These are phyloP conservation scores for Prototheca wickerhamii DNA, from an alignment of 163 green algal species.

Conservation along the genomic window DNA sequence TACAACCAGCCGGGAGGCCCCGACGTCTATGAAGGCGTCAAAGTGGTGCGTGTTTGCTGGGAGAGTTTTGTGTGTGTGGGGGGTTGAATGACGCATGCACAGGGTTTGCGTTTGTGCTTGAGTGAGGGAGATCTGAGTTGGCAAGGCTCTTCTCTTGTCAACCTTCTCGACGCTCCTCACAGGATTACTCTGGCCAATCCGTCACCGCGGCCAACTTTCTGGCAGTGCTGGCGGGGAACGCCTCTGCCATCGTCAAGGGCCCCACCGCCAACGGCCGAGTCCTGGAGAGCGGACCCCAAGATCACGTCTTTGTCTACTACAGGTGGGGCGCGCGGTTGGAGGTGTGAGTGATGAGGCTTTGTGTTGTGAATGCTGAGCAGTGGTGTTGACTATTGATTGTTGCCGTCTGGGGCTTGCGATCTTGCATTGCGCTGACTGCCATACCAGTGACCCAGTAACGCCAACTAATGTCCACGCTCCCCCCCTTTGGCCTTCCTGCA, in stretches of 20 bases:
- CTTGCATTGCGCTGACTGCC: not conserved
- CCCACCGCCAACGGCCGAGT: conserved; percentile 34
- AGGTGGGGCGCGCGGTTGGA: conserved; percentile 4
- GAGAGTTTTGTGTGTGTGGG: not conserved
- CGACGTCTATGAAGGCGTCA: conserved; percentile 77
- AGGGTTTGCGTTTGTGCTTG: not conserved
- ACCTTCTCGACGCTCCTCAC: not conserved
- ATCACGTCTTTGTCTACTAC: conserved; percentile 91
- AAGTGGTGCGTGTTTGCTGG: conserved; percentile 29
- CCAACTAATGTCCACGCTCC: too few species aligned
- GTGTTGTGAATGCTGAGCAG: not conserved
- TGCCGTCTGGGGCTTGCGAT: too few species aligned
- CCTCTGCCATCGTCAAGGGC: not conserved
- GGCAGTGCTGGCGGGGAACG: conserved; percentile 72
- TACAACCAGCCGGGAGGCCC: conserved; percentile 53
- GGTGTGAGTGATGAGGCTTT: not conserved
- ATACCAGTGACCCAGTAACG: not conserved
- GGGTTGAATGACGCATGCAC: not conserved
- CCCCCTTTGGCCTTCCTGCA: conserved; percentile 14
- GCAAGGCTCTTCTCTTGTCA: too few species aligned
- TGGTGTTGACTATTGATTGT: too few species aligned
- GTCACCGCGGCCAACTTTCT: conserved; percentile 76
- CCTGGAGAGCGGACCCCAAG: conserved; percentile 57
- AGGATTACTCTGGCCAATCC: conserved; percentile 74
- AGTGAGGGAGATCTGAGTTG: not conserved